A percentile compares a stretch with the other conserved stretches of the same genome.
Conservation (phyloP, 23 red algal species). For the Gracilaria domingensis region DNA sequence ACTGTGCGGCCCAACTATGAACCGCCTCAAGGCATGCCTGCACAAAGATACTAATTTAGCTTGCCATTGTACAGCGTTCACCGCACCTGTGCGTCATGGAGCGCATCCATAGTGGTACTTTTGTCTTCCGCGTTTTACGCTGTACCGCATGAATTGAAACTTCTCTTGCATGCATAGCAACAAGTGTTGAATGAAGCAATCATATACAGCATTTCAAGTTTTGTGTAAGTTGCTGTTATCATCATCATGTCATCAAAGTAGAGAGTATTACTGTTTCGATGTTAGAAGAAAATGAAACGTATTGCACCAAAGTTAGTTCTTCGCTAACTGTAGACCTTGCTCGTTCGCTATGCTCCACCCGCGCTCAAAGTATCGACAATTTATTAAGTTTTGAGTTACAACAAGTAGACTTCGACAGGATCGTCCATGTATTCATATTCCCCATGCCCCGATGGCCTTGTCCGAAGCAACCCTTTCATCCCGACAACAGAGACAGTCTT, state of each 20-base stretch:
- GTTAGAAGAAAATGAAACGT: background rate
- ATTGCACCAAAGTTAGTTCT: background rate
- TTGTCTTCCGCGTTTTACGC: background rate
- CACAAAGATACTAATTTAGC: slow-evolving; percentile 29
- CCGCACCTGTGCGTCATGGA: background rate
- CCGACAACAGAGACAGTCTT: slow-evolving; percentile 37
- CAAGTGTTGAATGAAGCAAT: background rate
- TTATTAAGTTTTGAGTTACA: background rate
- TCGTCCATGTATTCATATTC: slow-evolving; percentile 64
- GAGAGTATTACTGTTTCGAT: background rate
- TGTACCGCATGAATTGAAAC: background rate
- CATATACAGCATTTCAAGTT: background rate
- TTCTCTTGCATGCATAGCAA: background rate
- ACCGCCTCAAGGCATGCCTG: slow-evolving; percentile 15
- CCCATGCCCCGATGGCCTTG: slow-evolving; percentile 37
- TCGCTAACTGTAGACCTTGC: background rate
- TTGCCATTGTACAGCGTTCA: background rate
- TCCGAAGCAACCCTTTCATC: slow-evolving; percentile 21
- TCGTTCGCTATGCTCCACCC: background rate
- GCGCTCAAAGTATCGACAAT: background rate
- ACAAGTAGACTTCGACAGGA: slow-evolving; percentile 22
- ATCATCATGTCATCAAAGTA: too few relatives aligned
- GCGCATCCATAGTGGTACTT: background rate
- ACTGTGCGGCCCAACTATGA: slow-evolving; percentile 34
- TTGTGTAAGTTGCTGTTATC: background rate